Evolutionary conservation across 2,329 filamentous ascomycete species (phyloP), one percentile per base, ranked within the genome.

Genomic region (Apiospora hydei): DNA sequence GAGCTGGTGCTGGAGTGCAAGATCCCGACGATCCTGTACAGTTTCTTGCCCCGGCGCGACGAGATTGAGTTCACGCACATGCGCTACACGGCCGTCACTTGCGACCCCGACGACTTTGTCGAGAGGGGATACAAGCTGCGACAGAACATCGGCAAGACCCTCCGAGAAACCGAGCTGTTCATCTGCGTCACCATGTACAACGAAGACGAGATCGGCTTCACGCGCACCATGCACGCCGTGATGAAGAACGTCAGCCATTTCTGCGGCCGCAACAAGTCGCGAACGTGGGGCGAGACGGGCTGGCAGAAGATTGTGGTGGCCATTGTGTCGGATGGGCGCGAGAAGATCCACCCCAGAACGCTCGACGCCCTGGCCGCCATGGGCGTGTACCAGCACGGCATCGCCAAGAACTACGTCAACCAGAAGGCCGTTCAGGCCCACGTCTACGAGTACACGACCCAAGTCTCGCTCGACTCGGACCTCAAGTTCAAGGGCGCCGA

Each of bases 261-360:
- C 94, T 98, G 96, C 83, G 94, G 93, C 73, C 90, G 96, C 69
- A 94, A 92, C 66, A 94, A 93, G 81, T 98, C 95, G 84, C 97
- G 98, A 84, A 98, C 96, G 0, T 99, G 96, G 96, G 96, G 96
- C 76, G 96, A 97, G 82, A 94, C 98, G 78, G 95, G 96, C 5
- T 99, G 96, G 96, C 98, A 99, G 86, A 99, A 99, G 87, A 98
- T 99, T 78, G 96, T 99, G 13, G 96, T 99, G 14, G 98, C 96
- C 82, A 91, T 99, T 64, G 96, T 99, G 76, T 98, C 95, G 78
- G 96, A 99, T 79, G 96, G 96, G 73, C 95, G 96, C 74, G 79
- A 80, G 70, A 95, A 95, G 83, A 96, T 99, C 44, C 94, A 99
- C 80, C 94, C 95, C 16, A 89, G 96, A 71, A 98, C 96, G 0